Evolutionary conservation across 768 basidiomycete genomes (phyloP).

Genomic region (Hericium rajendrae): DNA sequence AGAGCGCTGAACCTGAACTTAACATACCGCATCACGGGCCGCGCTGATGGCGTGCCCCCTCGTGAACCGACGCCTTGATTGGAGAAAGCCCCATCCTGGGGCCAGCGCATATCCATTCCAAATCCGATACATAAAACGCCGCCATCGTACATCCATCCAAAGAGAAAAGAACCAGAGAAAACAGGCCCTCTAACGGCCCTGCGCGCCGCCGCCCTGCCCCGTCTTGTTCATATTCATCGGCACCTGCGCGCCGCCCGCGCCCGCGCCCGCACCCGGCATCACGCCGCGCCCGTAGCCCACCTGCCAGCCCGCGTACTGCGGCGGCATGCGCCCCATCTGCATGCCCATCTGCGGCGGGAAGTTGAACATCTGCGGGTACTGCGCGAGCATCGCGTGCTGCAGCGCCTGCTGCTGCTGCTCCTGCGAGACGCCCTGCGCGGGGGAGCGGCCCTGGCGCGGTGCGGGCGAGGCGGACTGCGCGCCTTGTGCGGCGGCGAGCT

Average conservation of each 20-base stretch:
- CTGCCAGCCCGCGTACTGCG: constrained; percentile 11
- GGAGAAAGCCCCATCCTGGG: too few relatives aligned
- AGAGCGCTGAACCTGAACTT: too few relatives aligned
- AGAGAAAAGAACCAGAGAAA: neutral
- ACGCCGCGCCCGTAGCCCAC: constrained; percentile 7
- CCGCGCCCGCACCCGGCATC: constrained; percentile 12
- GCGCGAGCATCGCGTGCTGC: constrained; percentile 14
- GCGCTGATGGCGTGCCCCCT: too few relatives aligned
- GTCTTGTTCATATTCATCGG: constrained; percentile 8
- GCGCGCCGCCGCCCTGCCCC: constrained; percentile 16
- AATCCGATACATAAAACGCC: too few relatives aligned
- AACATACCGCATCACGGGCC: too few relatives aligned
- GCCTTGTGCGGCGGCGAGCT: neutral
- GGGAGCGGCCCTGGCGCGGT: constrained; percentile 1
- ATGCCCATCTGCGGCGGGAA: constrained; percentile 15
- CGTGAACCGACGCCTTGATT: too few relatives aligned
- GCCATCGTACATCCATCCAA: too few relatives aligned
- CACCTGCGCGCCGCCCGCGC: constrained; percentile 2
- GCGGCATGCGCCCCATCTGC: constrained; percentile 7
- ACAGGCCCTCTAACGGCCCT: constrained; percentile 13
- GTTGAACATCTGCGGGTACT: constrained; percentile 14
- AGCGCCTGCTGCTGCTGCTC: constrained; percentile 15
- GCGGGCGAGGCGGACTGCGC: neutral
- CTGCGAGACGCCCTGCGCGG: constrained; percentile 1
- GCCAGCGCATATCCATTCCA: too few relatives aligned